These are phyloP conservation scores for Trypanosoma conorhini DNA, from an alignment of 208 protist species.

Conservation along the genomic window DNA sequence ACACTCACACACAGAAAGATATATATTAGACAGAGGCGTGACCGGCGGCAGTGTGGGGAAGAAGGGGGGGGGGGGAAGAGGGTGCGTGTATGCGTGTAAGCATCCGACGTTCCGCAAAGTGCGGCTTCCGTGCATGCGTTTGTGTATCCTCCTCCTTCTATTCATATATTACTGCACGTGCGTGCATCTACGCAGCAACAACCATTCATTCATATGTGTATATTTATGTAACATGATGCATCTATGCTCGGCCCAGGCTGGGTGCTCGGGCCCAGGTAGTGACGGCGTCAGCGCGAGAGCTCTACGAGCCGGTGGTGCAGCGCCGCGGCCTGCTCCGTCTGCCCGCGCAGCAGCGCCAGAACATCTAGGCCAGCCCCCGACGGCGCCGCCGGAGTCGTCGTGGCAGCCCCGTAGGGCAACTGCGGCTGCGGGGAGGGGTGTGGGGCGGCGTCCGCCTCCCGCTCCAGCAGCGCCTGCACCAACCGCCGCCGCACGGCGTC, in stretches of 20 bases:
- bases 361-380: conserved; percentile 42
- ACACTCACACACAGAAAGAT: neutral
- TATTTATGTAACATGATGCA: neutral
- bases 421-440: neutral
- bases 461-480: conserved; percentile 55
- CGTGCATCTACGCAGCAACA: too few species aligned
- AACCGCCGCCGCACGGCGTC: conserved; percentile 61
- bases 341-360: conserved; percentile 51
- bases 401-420: neutral
- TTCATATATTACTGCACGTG: too few species aligned
- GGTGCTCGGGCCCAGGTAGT: neutral
- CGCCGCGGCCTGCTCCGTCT: conserved; percentile 65
- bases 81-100: neutral
- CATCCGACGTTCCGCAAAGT: neutral
- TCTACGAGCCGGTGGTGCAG: conserved; percentile 65
- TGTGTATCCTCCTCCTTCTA: too few species aligned
- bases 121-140: neutral
- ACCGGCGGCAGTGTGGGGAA: too few species aligned
- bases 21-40: neutral
- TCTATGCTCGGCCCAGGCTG: neutral
- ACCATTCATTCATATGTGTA: neutral
- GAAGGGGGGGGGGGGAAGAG: too few species aligned
- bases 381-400: neutral
- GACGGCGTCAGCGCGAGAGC: conserved; percentile 30
- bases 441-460: conserved; percentile 30